These are phyloP conservation scores for Allomyces arbusculus DNA, from an alignment of 192 early-diverging fungal genomes.

Conservation along the genomic window DNA sequence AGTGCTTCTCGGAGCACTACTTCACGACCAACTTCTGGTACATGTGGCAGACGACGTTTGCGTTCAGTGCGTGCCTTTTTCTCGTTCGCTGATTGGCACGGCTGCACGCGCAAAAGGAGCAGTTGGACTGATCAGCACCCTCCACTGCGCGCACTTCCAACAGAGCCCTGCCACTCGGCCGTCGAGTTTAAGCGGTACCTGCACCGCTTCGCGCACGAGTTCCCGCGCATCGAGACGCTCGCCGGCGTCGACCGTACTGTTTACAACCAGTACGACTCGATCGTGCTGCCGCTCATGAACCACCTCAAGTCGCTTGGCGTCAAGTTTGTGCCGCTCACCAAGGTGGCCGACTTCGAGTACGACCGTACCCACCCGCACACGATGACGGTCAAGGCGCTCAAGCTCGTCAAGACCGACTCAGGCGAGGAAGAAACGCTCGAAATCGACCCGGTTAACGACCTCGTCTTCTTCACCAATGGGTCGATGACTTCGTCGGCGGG, in stretches of 20 bases:
- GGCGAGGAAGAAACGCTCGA: conserved; percentile 3
- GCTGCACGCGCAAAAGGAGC: not conserved
- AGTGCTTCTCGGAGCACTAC: conserved; percentile 12
- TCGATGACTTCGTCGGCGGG: conserved; percentile 10
- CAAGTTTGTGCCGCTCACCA: conserved; percentile 5
- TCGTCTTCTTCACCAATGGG: conserved; percentile 12
- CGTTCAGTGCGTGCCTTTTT: not conserved
- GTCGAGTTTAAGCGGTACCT: conserved; percentile 14
- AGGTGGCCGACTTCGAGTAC: conserved; percentile 9
- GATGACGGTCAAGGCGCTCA: conserved; percentile 1
- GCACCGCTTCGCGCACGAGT: conserved; percentile 13
- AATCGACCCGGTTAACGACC: conserved; percentile 5
- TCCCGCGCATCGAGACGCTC: conserved; percentile 10
- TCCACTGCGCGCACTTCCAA: conserved; percentile 10
- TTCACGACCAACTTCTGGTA: conserved; percentile 16
- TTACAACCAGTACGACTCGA: conserved; percentile 16
- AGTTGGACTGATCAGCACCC: conserved; percentile 3
- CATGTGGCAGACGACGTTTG: conserved; percentile 1
- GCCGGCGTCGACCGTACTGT: conserved; percentile 11
- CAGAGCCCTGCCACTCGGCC: conserved; percentile 15
- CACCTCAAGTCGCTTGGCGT: conserved; percentile 8
- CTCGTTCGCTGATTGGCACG: no score
- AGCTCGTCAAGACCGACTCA: not conserved
- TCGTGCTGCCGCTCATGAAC: conserved; percentile 6
- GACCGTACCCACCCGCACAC: not conserved